Evolutionary conservation across 2,329 filamentous ascomycete species (phyloP), one percentile per base, ranked within the genome.

Genomic region (Sclerotinia borealis): DNA sequence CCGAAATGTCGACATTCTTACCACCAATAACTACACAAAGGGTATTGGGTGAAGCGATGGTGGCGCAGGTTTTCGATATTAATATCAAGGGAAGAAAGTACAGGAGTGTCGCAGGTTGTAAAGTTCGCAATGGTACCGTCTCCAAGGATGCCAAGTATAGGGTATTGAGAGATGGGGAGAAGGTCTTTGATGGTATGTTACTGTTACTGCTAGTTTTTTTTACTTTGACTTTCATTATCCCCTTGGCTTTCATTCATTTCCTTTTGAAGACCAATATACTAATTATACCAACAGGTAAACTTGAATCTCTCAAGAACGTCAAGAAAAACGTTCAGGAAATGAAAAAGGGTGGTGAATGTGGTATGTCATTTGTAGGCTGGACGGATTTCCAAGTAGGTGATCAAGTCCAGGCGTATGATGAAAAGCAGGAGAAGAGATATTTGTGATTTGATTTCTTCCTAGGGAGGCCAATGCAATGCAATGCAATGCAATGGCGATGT

Each of bases 291-390:
- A 61, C 48, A 96, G 93, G 93, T 68, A 83, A 82, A 59, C 84
- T 98, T 49, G 83, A 85, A 22, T 91, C 91, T 1, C 85, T 99
- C 64, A 97, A 95, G 79, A 90, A 96, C 72, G 86, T 90, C 75
- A 97, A 98, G 82, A 96, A 96, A 75, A 91, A 97, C 68, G 90
- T 95, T 36, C 80, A 81, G 51, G 91, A 96, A 73, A 95, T 96
- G 86, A 87, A 86, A 71, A 98, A 96, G 77, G 93, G 92, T 64
- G 85, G 83, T n/a, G 95, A 99, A 77, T 99, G 95, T 72, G 95
- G 95, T 68, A 88, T 99, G 69, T 87, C 85, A 59, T 93, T 99
- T 72, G 86, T 89, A 3, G 83, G 81, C 37, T 99, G 92, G 86
- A 81, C 89, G 54, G 89, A 86, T 27, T 89, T 98, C 74, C 76